Conservation (phyloP, 495 filamentous ascomycete species). For the Trichodelitschia bisporula region DNA sequence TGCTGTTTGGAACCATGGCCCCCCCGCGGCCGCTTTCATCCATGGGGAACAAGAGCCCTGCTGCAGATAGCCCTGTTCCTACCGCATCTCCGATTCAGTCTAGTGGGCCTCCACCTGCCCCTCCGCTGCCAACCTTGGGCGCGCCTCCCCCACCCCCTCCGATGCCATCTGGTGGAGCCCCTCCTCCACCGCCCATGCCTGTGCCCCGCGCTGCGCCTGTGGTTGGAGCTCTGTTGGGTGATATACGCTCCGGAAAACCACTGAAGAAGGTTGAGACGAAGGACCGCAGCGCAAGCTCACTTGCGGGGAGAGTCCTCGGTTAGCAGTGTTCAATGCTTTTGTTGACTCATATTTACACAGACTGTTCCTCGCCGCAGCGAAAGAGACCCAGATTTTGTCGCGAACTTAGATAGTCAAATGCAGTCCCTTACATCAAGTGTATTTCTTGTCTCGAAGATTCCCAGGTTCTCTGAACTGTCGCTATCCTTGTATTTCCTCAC, state of each 20-base stretch:
- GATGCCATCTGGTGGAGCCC: slow-evolving; percentile 13
- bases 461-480: no score
- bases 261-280: slow-evolving; percentile 68
- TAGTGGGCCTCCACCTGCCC: slow-evolving; percentile 2
- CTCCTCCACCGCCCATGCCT: slow-evolving; percentile 25
- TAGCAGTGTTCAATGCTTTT: not conserved
- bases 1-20: slow-evolving; percentile 87
- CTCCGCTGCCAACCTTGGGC: slow-evolving; percentile 5
- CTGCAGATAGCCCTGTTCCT: slow-evolving; percentile 11
- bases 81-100: slow-evolving; percentile 11
- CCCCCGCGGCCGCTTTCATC: slow-evolving; percentile 75
- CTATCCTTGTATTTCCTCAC: slow-evolving; percentile 3
- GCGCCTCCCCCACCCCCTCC: slow-evolving; percentile 22
- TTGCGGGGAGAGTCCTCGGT: slow-evolving; percentile 41
- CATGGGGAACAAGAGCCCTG: slow-evolving; percentile 36
- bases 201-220: slow-evolving; percentile 18
- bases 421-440: no score
- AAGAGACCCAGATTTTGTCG: no score
- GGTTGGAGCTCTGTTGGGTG: slow-evolving; percentile 34
- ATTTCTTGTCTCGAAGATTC: no score
- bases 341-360: no score
- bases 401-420: no score
- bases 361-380: no score
- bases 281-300: slow-evolving; percentile 45
- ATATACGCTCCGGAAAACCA: slow-evolving; percentile 54